Evolutionary conservation across 106 monocot species (phyloP), one percentile per base, ranked within the genome.

Genomic region (Dioscorea alata): DNA sequence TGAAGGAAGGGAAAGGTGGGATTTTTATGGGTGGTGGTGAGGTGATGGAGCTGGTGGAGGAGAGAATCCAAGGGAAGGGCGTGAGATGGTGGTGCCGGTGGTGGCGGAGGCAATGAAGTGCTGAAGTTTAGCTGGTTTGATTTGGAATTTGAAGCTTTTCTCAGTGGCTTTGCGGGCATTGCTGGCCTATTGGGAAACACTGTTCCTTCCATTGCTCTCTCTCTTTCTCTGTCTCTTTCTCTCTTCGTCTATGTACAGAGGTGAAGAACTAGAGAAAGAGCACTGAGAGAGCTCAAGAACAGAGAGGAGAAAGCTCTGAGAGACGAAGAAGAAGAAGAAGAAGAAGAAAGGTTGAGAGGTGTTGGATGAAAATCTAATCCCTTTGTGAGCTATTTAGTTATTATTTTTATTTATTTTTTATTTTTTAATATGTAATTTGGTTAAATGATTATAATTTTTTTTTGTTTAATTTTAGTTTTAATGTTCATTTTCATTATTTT

Each of bases 21-120:
- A 66, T 48, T 20, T 66, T 66, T 48, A 18, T 48, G 65, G 2
- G 69, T 23, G 15, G 54, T 17, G 49, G 74, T 63, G 48, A 60
- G 49, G 33, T 71, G 70, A 22, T 74, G 76, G 80, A 89, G 89
- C 18, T 82, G 82, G 23, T 71, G 80, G 70, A 96, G 86, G 50
- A 96, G 85, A 71, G 89, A 89, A 74, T 89, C 93, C 23, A 93
- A 49, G 33, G 83, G 86, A 56, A 82, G 48, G 56, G 79, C 71
- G 6, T 22, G 50, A 33, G 88, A 75, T 21, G 85, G 58, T 16
- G 88, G 66, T 34, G 79, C 75, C 0, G 84, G 77, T 3, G 88
- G 83, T 23, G 80, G 83, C 31, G 80, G 89, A 0, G 86, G 91
- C 21, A 76, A 77, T 4, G 81, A 70, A n/a, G 83, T 69, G 66